Evolutionary conservation across 176 grass and related monocot species (phyloP), one percentile per base, ranked within the genome.

Genomic region (Rhynchospora breviuscula): DNA sequence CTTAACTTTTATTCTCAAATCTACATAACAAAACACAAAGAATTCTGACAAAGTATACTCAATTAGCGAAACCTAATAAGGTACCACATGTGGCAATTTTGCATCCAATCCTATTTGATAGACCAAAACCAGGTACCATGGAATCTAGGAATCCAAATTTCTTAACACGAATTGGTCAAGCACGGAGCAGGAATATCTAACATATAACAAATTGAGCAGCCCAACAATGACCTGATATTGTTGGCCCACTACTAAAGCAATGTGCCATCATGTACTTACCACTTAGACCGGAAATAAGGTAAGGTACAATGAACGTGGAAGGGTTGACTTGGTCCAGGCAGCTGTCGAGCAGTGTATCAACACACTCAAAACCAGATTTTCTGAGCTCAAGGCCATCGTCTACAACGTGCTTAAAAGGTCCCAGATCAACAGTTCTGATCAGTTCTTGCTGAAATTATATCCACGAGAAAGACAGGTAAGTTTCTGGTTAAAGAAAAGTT

Each of bases 301-400:
- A 90, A 79, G 94, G 94, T 82, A 87, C 84, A 70, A 97, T 93
- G 69, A 97, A 97, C n/a, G 89, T 88, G 0, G 91, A 93, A 15
- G 94, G 94, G 64, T 93, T 93, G 57, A 97, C 85, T 97, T 97
- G 94, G 85, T 97, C 94, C 84, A 97, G 91, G 88, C 94, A 97
- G 80, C 91, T 90, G 75, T 97, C 94, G 56, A 97, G 86, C 79
- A 97, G 78, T 6, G 91, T 97, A 78, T 97, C 94, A 1, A 97
- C 94, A 85, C 94, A 97, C 79, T 97, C 94, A 88, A 97, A 97
- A 59, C 91, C 94, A 67, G 94, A 89, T 93, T 97, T 97, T 81
- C 94, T 89, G 53, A 97, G 89, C 84, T 97, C 91, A 88, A 97
- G 89, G 40, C 94, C 94, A 61, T 97, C 94, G 54, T 93, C 94